A percentile compares a stretch with the other conserved stretches of the same genome.
phyloP scores from a whole-genome alignment of 148 eudicot genomes.

The Rheum nobile region DNA sequence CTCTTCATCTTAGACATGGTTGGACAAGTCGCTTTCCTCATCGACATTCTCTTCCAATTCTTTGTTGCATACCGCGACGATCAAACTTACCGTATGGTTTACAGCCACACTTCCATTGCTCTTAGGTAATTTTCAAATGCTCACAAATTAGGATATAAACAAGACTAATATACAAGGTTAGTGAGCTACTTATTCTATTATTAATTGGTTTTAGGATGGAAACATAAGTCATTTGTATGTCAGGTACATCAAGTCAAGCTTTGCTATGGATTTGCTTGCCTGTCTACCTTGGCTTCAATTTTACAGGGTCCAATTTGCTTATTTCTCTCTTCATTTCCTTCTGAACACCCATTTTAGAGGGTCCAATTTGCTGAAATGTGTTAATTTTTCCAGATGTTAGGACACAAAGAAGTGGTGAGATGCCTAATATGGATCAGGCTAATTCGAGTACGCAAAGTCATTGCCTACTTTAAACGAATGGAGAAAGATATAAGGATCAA shows the following conservation, averaged over 20 bases:
- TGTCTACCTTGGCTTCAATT: conserved; percentile 91
- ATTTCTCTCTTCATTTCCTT: neutral
- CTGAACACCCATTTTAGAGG: neutral
- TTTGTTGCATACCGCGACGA: conserved; percentile 77
- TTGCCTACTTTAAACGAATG: conserved; percentile 39
- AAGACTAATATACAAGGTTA: too few relatives aligned
- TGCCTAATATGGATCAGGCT: conserved; percentile 72
- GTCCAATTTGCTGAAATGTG: neutral
- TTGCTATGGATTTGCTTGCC: conserved; percentile 59
- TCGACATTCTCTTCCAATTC: conserved; percentile 72
- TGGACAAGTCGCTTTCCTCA: conserved; percentile 71
- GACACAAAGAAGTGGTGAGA: conserved; percentile 61
- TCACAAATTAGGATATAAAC: too few relatives aligned
- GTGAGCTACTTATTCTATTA: too few relatives aligned
- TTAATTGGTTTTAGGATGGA: too few relatives aligned
- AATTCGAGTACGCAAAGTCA: conserved; percentile 55
- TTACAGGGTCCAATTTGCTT: conserved; percentile 42
- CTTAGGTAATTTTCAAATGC: conserved; percentile 29
- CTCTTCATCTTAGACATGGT: conserved; percentile 61
- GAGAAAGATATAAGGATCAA: conserved; percentile 91
- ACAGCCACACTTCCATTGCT: conserved; percentile 51
- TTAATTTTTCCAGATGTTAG: conserved; percentile 34
- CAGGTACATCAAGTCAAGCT: conserved; percentile 85
- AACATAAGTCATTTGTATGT: too few relatives aligned
- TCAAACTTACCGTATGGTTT: conserved; percentile 61